Evolutionary conservation across 2,329 filamentous ascomycete species (phyloP).

Genomic region (Stachybotrys elegans): DNA sequence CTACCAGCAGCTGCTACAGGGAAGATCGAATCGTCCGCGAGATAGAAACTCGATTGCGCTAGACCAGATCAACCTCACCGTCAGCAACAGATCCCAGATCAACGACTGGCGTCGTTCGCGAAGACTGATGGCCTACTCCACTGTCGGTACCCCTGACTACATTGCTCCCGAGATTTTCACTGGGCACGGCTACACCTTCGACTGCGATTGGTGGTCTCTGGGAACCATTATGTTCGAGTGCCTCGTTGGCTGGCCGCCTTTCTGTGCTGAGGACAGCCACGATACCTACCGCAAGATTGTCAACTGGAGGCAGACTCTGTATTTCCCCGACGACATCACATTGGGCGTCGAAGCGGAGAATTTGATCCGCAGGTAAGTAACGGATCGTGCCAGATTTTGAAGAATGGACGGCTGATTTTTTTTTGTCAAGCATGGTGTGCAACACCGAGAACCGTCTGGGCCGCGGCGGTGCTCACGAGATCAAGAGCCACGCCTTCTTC

Average conservation of each 20-base stretch:
- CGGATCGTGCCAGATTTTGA: neutral
- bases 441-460: slow-evolving; percentile 91
- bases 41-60: slow-evolving; percentile 93
- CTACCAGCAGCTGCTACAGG: slow-evolving; percentile 92
- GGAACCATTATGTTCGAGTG: slow-evolving; percentile 99
- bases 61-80: slow-evolving; percentile 96
- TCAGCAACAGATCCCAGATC: slow-evolving; percentile 95
- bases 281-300: slow-evolving; percentile 99
- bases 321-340: slow-evolving; percentile 93
- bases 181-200: slow-evolving; percentile 90
- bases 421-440: slow-evolving; percentile 69
- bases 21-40: slow-evolving; percentile 63
- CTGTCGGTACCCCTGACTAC: slow-evolving; percentile 96
- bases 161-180: slow-evolving; percentile 98
- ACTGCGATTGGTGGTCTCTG: slow-evolving; percentile 99
- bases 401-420: neutral
- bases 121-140: slow-evolving; percentile 94
- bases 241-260: slow-evolving; percentile 95
- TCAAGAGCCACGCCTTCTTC: slow-evolving; percentile 95
- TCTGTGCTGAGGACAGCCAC: slow-evolving; percentile 95
- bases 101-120: slow-evolving; percentile 98
- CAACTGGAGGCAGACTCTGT: slow-evolving; percentile 92
- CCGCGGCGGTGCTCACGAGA: slow-evolving; percentile 78
- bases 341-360: slow-evolving; percentile 86
- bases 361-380: slow-evolving; percentile 76